phyloP scores from a whole-genome alignment of 2,329 filamentous ascomycete species.

The Dactylellina cionopaga region DNA sequence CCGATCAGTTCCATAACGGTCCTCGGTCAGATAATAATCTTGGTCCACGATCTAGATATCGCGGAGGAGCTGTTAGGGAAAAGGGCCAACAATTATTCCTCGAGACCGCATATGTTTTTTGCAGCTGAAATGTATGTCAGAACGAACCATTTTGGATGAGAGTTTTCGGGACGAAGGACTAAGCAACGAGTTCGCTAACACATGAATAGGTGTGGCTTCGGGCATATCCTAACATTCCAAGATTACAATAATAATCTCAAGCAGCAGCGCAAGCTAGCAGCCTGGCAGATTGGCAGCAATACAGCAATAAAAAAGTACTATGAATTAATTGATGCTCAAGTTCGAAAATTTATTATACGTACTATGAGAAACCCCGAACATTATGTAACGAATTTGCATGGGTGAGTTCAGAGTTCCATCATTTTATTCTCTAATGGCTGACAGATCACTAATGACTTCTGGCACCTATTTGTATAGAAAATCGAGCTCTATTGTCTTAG shows the following conservation, averaged over 20 bases:
- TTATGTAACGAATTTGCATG: slow-evolving; percentile 62
- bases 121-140: slow-evolving; percentile 61
- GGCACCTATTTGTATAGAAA: slow-evolving; percentile 56
- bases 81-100: slow-evolving; percentile 60
- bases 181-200: background rate
- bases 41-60: slow-evolving; percentile 61
- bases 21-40: slow-evolving; percentile 62
- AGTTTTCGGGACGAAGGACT: slow-evolving; percentile 12
- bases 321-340: slow-evolving; percentile 63
- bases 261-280: slow-evolving; percentile 63
- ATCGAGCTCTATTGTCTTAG: slow-evolving; percentile 62
- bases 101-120: slow-evolving; percentile 59
- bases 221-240: slow-evolving; percentile 59
- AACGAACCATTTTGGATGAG: background rate
- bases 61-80: slow-evolving; percentile 62
- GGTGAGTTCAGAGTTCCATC: slow-evolving; percentile 57
- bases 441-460: slow-evolving; percentile 5
- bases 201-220: slow-evolving; percentile 60
- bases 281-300: slow-evolving; percentile 64
- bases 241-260: slow-evolving; percentile 61
- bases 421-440: slow-evolving; percentile 7
- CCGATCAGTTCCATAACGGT: slow-evolving; percentile 61
- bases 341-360: slow-evolving; percentile 62
- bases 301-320: slow-evolving; percentile 61
- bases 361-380: slow-evolving; percentile 61